A percentile compares a stretch with the other conserved stretches of the same genome.
phyloP scores from a whole-genome alignment of 768 basidiomycete species.

The Tubosaeta brunneosetosa region DNA sequence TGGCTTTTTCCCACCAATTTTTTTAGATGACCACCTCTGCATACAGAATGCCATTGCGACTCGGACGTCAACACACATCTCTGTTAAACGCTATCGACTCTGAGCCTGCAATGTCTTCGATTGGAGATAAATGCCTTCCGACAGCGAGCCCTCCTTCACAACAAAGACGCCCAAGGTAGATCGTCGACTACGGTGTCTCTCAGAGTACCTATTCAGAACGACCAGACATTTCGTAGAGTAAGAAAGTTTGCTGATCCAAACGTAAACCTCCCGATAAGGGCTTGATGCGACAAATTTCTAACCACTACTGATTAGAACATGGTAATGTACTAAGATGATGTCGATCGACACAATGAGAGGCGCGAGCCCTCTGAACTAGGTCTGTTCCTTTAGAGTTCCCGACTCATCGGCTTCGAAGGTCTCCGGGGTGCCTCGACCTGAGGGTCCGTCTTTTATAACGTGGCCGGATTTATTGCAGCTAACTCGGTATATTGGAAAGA shows the following conservation, averaged over 20 bases:
- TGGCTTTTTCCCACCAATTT: neutral
- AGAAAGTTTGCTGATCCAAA: neutral
- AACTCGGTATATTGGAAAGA: neutral
- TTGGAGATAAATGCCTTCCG: neutral
- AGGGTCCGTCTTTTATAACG: neutral
- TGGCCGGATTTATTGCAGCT: neutral
- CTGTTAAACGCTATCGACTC: neutral
- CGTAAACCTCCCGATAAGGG: neutral
- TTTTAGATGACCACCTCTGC: neutral
- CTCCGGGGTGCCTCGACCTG: slow-evolving; percentile 1
- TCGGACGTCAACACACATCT: neutral
- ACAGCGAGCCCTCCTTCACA: neutral
- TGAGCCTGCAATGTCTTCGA: neutral
- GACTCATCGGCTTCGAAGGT: slow-evolving; percentile 3
- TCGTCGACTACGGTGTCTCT: neutral
- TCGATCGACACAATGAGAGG: slow-evolving; percentile 1
- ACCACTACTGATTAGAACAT: slow-evolving; percentile 1
- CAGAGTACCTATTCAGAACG: neutral
- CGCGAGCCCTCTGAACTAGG: neutral
- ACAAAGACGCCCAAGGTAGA: neutral
- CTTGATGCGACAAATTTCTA: neutral
- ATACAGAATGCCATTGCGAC: neutral
- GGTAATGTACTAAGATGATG: too few relatives aligned
- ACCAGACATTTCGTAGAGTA: neutral
- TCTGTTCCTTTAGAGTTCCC: neutral